These are phyloP conservation scores for Penicillium sp. DNA, from an alignment of 2,329 filamentous ascomycete species.

Conservation along the genomic window DNA sequence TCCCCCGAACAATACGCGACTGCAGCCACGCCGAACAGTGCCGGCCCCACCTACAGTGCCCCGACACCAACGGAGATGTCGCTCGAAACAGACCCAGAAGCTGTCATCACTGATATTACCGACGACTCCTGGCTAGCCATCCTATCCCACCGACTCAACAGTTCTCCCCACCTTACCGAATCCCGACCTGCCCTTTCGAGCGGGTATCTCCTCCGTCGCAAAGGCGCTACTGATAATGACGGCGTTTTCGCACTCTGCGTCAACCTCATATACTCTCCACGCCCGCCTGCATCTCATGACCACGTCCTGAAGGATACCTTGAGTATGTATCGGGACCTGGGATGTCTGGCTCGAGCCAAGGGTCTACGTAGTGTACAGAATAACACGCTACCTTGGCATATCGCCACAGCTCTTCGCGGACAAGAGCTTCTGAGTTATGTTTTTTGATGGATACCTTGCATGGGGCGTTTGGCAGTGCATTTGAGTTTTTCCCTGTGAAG, in stretches of 20 bases:
- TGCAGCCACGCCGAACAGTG: slow-evolving; percentile 38
- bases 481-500: slow-evolving; percentile 1
- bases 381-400: slow-evolving; percentile 48
- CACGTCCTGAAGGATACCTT: slow-evolving; percentile 42
- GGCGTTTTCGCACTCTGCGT: slow-evolving; percentile 42
- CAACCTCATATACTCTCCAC: slow-evolving; percentile 41
- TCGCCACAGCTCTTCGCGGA: slow-evolving; percentile 44
- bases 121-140: slow-evolving; percentile 60
- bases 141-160: slow-evolving; percentile 49
- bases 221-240: slow-evolving; percentile 40
- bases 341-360: slow-evolving; percentile 41
- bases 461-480: slow-evolving; percentile 18
- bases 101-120: slow-evolving; percentile 54
- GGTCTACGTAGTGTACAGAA: slow-evolving; percentile 41
- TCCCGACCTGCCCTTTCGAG: slow-evolving; percentile 45
- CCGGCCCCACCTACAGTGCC: slow-evolving; percentile 36
- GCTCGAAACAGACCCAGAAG: slow-evolving; percentile 51
- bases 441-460: slow-evolving; percentile 27
- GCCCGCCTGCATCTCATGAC: slow-evolving; percentile 32
- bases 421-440: slow-evolving; percentile 43
- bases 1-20: slow-evolving; percentile 45
- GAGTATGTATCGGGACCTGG: slow-evolving; percentile 45
- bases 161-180: slow-evolving; percentile 41
- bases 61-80: slow-evolving; percentile 34
- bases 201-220: slow-evolving; percentile 47